Evolutionary conservation across 1,284 basidiomycete genomes (phyloP), one percentile per base, ranked within the genome.

Genomic region (Pyrrhoderma lamaoense): DNA sequence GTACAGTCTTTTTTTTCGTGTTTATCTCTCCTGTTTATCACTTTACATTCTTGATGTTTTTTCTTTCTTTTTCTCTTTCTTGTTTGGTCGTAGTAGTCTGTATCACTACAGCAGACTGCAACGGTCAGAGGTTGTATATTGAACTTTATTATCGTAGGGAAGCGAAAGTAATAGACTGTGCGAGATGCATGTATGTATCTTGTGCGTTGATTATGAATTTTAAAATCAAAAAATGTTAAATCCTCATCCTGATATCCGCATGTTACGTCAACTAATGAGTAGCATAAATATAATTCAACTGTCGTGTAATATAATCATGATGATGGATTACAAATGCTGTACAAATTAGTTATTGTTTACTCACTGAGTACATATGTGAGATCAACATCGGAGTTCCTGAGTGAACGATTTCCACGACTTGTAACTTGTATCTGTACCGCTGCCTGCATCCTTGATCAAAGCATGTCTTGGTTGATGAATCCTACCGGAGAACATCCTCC

Each of bases 391-490:
- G 27, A 31, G 27, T 31, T 31, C 27, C 27, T 31, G 27, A 31
- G 27, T 31, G 27, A 5, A 11, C 27, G 25, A 27, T 14, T 45
- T 27, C 27, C 27, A 31, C 2, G 21, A 42, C 39, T 8, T 23
- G 14, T 18, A 14, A 19, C 13, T 11, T 22, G 13, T 22, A 23
- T 43, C 42, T 43, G 14, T 25, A 25, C 3, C 42, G 21, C 13
- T 43, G 22, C 27, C 25, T 31, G 11, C 34, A 16, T 4, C 3
- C n/a, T 46, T 7, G 8, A 13, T 21, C 16, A 18, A 36, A 43
- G 21, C 54, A 70, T 70, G 79, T 82, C 79, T 22, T 81, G 79
- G 79, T 61, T 81, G 18, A 62, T 70, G 56, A 73, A 75, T 59
- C 64, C 76, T 50, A 64, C 72, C 37, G 73, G 72, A 49, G 75